Conservation (phyloP, 257 asterid species). For the Apocynum venetum region DNA sequence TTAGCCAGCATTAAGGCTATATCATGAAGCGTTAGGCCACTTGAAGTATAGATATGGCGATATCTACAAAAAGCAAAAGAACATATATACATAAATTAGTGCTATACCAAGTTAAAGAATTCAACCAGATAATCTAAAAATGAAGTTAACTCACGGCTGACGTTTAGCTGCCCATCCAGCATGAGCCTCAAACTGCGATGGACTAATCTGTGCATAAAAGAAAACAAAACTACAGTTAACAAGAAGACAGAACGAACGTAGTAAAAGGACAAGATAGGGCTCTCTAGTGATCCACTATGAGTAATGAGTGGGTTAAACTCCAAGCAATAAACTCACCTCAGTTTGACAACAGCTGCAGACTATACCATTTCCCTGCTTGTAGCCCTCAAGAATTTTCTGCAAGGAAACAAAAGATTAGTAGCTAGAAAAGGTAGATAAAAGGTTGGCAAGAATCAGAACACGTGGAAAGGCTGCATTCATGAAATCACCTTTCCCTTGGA, state of each 20-base stretch:
- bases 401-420: slow-evolving; percentile 16
- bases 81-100: slow-evolving; percentile 6
- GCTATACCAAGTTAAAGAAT: slow-evolving; percentile 2
- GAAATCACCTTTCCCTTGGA: slow-evolving; percentile 91
- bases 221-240: slow-evolving; percentile 14
- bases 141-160: slow-evolving; percentile 79
- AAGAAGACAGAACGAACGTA: background rate
- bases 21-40: slow-evolving; percentile 91
- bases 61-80: slow-evolving; percentile 47
- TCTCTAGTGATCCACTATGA: background rate
- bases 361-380: slow-evolving; percentile 93
- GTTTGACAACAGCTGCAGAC: slow-evolving; percentile 79
- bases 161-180: slow-evolving; percentile 99
- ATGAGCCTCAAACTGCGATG: slow-evolving; percentile 97
- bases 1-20: slow-evolving; percentile 90
- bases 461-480: background rate
- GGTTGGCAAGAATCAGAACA: background rate
- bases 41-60: slow-evolving; percentile 89
- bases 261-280: background rate
- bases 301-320: background rate
- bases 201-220: slow-evolving; percentile 66
- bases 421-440: slow-evolving; percentile 15
- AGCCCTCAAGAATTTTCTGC: slow-evolving; percentile 93
- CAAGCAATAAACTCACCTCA: slow-evolving; percentile 46
- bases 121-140: slow-evolving; percentile 3